These are phyloP conservation scores for Fusarium sacchari DNA, from an alignment of 2,329 filamentous ascomycete genomes.

Conservation along the genomic window DNA sequence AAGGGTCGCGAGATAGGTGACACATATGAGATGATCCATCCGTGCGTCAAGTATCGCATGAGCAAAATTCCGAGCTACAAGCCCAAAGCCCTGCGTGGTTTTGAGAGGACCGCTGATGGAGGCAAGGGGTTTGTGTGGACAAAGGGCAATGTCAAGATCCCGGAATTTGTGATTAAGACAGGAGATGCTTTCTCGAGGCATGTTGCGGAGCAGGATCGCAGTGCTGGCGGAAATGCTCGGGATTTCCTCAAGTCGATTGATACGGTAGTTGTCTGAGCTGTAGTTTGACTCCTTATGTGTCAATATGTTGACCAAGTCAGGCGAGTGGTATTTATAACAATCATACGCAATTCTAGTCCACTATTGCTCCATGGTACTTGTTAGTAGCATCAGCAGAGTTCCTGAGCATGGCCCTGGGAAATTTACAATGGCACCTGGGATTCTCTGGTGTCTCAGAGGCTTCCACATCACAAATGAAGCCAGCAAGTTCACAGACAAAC, in stretches of 20 bases:
- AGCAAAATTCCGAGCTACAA: slow-evolving; percentile 29
- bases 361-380: background rate
- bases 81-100: slow-evolving; percentile 31
- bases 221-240: slow-evolving; percentile 10
- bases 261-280: background rate
- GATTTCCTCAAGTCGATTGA: slow-evolving; percentile 32
- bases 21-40: slow-evolving; percentile 39
- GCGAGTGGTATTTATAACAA: background rate
- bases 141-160: slow-evolving; percentile 25
- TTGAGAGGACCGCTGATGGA: slow-evolving; percentile 13
- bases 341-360: background rate
- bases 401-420: background rate
- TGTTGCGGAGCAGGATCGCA: slow-evolving; percentile 28
- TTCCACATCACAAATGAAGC: background rate
- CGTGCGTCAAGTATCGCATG: slow-evolving; percentile 38
- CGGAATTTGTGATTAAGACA: slow-evolving; percentile 37
- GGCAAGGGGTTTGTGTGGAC: slow-evolving; percentile 28
- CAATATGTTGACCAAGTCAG: background rate
- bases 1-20: slow-evolving; percentile 15
- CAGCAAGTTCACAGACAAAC: background rate
- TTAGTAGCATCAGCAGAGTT: background rate
- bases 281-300: background rate
- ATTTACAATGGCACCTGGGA: background rate
- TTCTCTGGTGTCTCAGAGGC: background rate
- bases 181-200: slow-evolving; percentile 31